Evolutionary conservation across 768 basidiomycete genomes (phyloP).

Genomic region (Kwoniella newhampshirensis): DNA sequence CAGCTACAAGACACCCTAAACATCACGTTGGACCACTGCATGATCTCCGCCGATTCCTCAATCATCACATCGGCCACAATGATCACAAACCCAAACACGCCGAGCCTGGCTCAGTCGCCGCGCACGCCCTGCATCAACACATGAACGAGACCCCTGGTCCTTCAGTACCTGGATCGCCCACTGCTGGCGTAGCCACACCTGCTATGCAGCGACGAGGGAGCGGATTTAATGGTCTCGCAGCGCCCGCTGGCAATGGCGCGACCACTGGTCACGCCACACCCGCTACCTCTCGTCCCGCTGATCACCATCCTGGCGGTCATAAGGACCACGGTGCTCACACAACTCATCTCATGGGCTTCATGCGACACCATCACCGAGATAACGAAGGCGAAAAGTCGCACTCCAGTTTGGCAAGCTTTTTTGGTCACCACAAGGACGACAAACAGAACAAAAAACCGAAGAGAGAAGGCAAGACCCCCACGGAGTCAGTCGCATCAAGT

Average conservation of each 20-base stretch:
- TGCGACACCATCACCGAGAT: constrained; percentile 51
- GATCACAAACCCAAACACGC: constrained; percentile 38
- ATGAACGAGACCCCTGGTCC: constrained; percentile 32
- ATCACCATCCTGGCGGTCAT: constrained; percentile 23
- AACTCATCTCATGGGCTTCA: constrained; percentile 49
- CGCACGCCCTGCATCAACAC: constrained; percentile 32
- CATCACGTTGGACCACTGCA: constrained; percentile 69
- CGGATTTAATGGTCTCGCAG: constrained; percentile 38
- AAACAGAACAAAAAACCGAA: constrained; percentile 44
- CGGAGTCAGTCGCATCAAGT: constrained; percentile 32
- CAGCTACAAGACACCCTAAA: constrained; percentile 54
- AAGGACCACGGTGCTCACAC: constrained; percentile 45
- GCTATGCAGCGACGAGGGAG: constrained; percentile 46
- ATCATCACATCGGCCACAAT: constrained; percentile 77
- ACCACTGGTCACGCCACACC: constrained; percentile 23
- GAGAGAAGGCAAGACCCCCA: constrained; percentile 34
- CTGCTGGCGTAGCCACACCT: constrained; percentile 37
- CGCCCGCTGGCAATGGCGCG: constrained; percentile 12
- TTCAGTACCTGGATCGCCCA: constrained; percentile 30
- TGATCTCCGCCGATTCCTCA: constrained; percentile 92
- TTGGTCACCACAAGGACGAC: constrained; percentile 45
- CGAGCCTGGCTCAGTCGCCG: constrained; percentile 26
- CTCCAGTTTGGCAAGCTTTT: constrained; percentile 49
- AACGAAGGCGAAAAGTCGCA: constrained; percentile 51
- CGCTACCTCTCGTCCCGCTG: constrained; percentile 12